These are phyloP conservation scores for Fusarium graminum DNA, from an alignment of 2,329 filamentous ascomycete genomes.

Conservation along the genomic window DNA sequence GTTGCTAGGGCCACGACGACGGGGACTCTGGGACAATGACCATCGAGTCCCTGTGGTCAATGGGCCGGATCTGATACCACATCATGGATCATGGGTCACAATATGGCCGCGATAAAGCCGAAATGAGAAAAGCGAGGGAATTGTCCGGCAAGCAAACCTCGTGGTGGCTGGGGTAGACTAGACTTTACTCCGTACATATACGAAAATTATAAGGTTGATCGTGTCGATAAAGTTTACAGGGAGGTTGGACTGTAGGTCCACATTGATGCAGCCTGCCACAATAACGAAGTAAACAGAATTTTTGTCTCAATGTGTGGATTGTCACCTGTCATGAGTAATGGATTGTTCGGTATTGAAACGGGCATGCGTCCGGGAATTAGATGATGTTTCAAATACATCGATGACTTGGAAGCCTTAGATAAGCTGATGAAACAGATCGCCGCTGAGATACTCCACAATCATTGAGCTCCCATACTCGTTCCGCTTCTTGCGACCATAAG, in stretches of 20 bases:
- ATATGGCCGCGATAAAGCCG: conserved; percentile 1
- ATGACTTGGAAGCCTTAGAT: not conserved
- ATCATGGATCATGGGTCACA: not conserved
- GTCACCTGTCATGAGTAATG: too few relatives aligned
- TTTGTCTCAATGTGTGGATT: too few relatives aligned
- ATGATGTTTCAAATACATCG: not conserved
- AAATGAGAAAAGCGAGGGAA: not conserved
- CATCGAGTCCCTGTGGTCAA: conserved; percentile 5
- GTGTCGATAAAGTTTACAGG: conserved; percentile 4
- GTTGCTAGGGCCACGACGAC: conserved; percentile 11
- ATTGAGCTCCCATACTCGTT: too few relatives aligned
- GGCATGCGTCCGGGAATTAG: not conserved
- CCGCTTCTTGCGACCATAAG: too few relatives aligned
- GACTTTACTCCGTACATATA: not conserved
- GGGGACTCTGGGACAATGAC: conserved; percentile 2
- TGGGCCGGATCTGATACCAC: not conserved
- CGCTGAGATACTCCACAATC: not conserved
- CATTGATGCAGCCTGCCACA: not conserved
- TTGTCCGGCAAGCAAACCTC: not conserved
- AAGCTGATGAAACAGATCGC: not conserved
- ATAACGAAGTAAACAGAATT: not conserved
- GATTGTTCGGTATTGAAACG: not conserved
- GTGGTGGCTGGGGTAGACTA: not conserved
- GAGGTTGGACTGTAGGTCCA: not conserved
- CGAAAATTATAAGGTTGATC: not conserved